Percentiles rank a stretch among this genome's conserved stretches.
Evolutionary conservation across 2,329 filamentous ascomycete species (phyloP).

Genomic region (Bipolaris bicolor): DNA sequence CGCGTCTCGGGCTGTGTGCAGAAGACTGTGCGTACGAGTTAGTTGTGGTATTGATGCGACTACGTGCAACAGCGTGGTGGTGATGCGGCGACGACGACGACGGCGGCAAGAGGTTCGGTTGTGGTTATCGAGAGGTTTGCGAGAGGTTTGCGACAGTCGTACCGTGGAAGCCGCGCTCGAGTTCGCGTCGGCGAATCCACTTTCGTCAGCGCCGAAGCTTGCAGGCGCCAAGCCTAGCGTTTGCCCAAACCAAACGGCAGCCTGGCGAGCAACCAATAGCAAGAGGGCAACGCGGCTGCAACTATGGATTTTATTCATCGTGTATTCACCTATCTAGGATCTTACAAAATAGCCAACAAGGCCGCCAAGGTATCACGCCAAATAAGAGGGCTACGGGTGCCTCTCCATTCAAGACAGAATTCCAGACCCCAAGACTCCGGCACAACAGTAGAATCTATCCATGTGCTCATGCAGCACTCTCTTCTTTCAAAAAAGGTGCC

Average conservation of each 20-base stretch:
- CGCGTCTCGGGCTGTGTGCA: slow-evolving; percentile 4
- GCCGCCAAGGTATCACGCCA: slow-evolving; percentile 25
- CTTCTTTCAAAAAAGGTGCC: slow-evolving; percentile 40
- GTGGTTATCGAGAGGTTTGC: slow-evolving; percentile 14
- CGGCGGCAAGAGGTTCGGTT: too few relatives aligned
- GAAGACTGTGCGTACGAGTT: slow-evolving; percentile 4
- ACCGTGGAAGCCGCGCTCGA: slow-evolving; percentile 19
- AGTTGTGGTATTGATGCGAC: slow-evolving; percentile 16
- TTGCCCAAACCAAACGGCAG: slow-evolving; percentile 10
- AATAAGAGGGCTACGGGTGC: slow-evolving; percentile 8
- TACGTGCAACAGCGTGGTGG: slow-evolving; percentile 8
- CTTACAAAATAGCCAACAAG: slow-evolving; percentile 2
- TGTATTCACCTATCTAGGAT: slow-evolving; percentile 2
- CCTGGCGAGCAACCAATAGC: background rate
- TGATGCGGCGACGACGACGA: background rate
- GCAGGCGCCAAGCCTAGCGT: slow-evolving; percentile 2
- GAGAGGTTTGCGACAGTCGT: slow-evolving; percentile 19
- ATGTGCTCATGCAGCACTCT: slow-evolving; percentile 32
- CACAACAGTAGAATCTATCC: background rate
- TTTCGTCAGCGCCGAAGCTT: slow-evolving; percentile 20
- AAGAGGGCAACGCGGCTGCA: background rate
- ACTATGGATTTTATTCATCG: background rate
- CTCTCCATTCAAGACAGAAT: slow-evolving; percentile 4
- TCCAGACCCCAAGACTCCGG: slow-evolving; percentile 7
- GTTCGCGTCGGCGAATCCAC: slow-evolving; percentile 18